A percentile compares a stretch with the other conserved stretches of the same genome.
phyloP scores from a whole-genome alignment of 2,329 filamentous ascomycete genomes.

The Corinectria fuckeliana region DNA sequence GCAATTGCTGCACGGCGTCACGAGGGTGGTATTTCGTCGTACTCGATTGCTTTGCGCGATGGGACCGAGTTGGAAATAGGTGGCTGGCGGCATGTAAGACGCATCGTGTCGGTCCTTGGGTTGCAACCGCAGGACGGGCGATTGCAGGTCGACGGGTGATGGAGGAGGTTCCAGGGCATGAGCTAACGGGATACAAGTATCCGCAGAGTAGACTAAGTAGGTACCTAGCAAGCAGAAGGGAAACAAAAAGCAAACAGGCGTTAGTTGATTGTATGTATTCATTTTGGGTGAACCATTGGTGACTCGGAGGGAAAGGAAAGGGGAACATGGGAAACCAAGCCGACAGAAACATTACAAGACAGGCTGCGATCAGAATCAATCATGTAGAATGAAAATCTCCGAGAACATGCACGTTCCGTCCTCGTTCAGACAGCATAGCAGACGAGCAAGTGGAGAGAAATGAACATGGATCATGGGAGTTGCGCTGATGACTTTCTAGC shows the following conservation, averaged over 20 bases:
- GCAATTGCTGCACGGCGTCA: not conserved
- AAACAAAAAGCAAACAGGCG: conserved; percentile 1
- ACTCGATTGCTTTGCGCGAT: not conserved
- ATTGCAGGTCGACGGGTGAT: conserved; percentile 24
- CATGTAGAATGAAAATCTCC: conserved; percentile 1
- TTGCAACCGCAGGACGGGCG: conserved; percentile 12
- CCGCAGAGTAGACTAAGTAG: too few species aligned
- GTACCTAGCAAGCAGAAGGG: not conserved
- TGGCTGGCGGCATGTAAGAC: conserved; percentile 6
- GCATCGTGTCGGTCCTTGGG: not conserved
- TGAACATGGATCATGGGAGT: conserved; percentile 6
- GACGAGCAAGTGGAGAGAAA: conserved; percentile 5
- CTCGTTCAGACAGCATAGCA: conserved; percentile 2
- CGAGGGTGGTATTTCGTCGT: not conserved
- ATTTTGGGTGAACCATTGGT: too few species aligned
- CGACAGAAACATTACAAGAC: conserved; percentile 7
- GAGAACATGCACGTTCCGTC: conserved; percentile 8
- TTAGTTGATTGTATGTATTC: not conserved
- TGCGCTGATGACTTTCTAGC: conserved; percentile 9
- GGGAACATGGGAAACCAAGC: not conserved
- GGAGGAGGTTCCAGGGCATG: not conserved
- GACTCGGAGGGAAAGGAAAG: not conserved
- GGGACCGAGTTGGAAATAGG: not conserved
- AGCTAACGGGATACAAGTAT: too few species aligned
- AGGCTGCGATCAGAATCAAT: conserved; percentile 1